Conservation (phyloP, 1,139 yeast species). For the Hyphopichia khmerensis region DNA sequence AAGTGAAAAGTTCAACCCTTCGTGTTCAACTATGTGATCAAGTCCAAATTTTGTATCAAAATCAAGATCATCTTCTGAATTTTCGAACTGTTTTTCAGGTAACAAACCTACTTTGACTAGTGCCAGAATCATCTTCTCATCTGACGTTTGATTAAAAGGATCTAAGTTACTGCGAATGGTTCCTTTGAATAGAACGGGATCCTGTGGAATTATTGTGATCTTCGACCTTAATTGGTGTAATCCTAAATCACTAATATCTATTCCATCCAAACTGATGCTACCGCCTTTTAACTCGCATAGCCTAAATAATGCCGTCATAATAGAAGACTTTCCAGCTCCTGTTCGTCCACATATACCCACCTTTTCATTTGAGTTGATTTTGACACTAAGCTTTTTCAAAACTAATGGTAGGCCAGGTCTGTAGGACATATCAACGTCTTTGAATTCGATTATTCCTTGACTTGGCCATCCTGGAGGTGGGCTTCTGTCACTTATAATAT, state of each 20-base stretch:
- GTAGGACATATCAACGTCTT: slow-evolving; percentile 16
- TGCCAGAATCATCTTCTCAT: slow-evolving; percentile 33
- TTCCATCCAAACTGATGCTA: slow-evolving; percentile 16
- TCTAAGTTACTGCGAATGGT: slow-evolving; percentile 28
- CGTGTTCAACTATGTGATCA: slow-evolving; percentile 67
- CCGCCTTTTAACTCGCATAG: slow-evolving; percentile 16
- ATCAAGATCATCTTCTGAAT: slow-evolving; percentile 6
- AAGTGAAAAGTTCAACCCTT: slow-evolving; percentile 70
- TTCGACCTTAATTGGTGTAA: slow-evolving; percentile 18
- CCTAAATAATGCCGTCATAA: slow-evolving; percentile 20
- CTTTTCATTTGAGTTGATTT: slow-evolving; percentile 14
- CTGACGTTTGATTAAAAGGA: slow-evolving; percentile 28
- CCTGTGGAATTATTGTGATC: slow-evolving; percentile 31
- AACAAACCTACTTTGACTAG: slow-evolving; percentile 34
- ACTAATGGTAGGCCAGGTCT: slow-evolving; percentile 19
- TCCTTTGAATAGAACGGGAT: slow-evolving; percentile 30
- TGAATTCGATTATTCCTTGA: slow-evolving; percentile 14
- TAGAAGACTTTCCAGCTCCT: slow-evolving; percentile 24
- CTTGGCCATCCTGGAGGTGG: slow-evolving; percentile 43
- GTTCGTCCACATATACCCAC: slow-evolving; percentile 24
- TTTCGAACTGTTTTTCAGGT: slow-evolving; percentile 17
- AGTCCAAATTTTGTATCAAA: slow-evolving; percentile 59
- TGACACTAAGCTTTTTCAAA: slow-evolving; percentile 14
- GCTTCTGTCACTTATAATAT: slow-evolving; percentile 44
- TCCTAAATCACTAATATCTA: slow-evolving; percentile 20